These are phyloP conservation scores for Friedmanniomyces simplex DNA, from an alignment of 495 filamentous ascomycete species.

Conservation along the genomic window DNA sequence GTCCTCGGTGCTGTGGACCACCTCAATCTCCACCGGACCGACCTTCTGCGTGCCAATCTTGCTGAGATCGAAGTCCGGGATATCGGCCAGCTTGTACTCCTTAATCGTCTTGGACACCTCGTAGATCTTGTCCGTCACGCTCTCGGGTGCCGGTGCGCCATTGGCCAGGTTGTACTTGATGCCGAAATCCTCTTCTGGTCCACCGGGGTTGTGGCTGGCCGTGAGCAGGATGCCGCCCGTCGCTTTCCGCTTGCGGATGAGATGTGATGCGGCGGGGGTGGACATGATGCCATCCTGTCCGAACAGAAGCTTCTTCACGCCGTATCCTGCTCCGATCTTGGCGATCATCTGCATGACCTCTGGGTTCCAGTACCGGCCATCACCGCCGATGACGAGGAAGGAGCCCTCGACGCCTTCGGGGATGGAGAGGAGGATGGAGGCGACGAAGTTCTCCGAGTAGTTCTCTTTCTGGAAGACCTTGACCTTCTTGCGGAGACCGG, in stretches of 20 bases:
- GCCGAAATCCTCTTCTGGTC: conserved; percentile 86
- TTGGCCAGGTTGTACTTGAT: conserved; percentile 99
- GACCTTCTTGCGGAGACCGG: conserved; percentile 97
- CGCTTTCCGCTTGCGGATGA: conserved; percentile 85
- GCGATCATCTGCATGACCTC: conserved; percentile 94
- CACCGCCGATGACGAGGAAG: conserved; percentile 93
- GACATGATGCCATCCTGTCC: conserved; percentile 93
- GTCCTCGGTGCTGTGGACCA: conserved; percentile 83
- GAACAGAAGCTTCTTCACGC: conserved; percentile 95
- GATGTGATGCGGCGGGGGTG: conserved; percentile 88
- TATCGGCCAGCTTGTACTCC: conserved; percentile 82
- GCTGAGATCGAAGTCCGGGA: conserved; percentile 75
- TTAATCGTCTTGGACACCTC: conserved; percentile 76
- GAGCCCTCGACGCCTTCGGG: conserved; percentile 81
- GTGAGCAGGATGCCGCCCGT: conserved; percentile 95
- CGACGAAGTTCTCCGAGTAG: conserved; percentile 92
- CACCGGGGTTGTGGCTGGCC: conserved; percentile 95
- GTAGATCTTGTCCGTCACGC: conserved; percentile 95
- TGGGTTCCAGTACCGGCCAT: conserved; percentile 94
- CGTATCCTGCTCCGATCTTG: conserved; percentile 93
- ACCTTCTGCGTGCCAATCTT: conserved; percentile 76
- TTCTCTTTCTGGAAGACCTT: conserved; percentile 89
- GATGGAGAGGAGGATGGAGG: conserved; percentile 88
- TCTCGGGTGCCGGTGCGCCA: conserved; percentile 88
- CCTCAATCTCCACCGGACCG: conserved; percentile 80